Evolutionary conservation across 441 rosid genomes (phyloP).

Genomic region (Gossypium schwendimanii): DNA sequence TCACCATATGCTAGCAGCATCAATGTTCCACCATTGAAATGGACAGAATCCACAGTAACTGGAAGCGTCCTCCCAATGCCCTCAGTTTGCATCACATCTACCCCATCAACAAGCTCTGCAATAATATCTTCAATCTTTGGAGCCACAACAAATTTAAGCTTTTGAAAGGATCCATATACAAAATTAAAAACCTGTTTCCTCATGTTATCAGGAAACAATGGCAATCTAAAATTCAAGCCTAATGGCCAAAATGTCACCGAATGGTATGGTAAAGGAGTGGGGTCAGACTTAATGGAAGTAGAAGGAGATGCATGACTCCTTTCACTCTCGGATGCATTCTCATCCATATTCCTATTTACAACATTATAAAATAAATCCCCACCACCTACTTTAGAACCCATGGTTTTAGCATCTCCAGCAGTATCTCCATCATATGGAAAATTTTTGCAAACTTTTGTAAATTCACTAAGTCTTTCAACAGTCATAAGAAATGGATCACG

Average conservation of each 20-base stretch:
- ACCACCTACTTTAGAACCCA: conserved; percentile 19
- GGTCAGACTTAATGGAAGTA: conserved; percentile 31
- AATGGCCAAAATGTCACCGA: conserved; percentile 27
- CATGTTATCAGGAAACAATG: conserved; percentile 30
- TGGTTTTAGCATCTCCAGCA: conserved; percentile 24
- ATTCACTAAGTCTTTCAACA: conserved; percentile 37
- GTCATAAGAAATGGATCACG: conserved; percentile 60
- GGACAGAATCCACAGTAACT: conserved; percentile 83
- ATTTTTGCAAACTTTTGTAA: conserved; percentile 28
- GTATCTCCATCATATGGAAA: conserved; percentile 23
- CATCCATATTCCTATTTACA: conserved; percentile 22
- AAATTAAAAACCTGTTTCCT: conserved; percentile 28
- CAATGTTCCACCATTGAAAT: conserved; percentile 77
- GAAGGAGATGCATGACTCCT: conserved; percentile 25
- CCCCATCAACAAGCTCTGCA: conserved; percentile 56
- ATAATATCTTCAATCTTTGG: conserved; percentile 54
- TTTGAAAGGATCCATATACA: conserved; percentile 38
- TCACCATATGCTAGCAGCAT: conserved; percentile 90
- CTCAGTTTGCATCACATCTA: conserved; percentile 49
- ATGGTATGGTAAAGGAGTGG: conserved; percentile 30
- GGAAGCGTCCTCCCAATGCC: conserved; percentile 66
- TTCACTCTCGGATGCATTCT: conserved; percentile 28
- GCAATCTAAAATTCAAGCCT: conserved; percentile 23
- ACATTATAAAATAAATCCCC: conserved; percentile 24
- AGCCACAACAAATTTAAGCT: conserved; percentile 35